A percentile compares a stretch with the other conserved stretches of the same genome.
These are phyloP conservation scores for Pseudogymnoascus sp. DNA, from an alignment of 2,329 filamentous ascomycete species.

Conservation along the genomic window DNA sequence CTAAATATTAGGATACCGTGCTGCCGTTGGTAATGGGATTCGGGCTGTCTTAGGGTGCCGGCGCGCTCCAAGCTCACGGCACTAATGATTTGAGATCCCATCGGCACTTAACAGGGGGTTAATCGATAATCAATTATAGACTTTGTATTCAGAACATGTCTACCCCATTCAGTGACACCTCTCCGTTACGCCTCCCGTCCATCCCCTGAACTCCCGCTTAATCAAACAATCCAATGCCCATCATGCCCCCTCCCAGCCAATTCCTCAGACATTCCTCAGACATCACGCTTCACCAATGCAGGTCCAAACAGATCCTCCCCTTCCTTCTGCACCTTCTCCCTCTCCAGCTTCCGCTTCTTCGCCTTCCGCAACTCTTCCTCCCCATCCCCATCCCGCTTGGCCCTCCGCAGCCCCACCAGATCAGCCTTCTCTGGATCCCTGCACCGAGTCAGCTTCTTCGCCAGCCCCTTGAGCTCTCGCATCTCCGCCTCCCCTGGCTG, in stretches of 20 bases:
- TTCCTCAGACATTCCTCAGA: not conserved
- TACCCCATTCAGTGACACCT: not conserved
- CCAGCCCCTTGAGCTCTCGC: constrained; percentile 50
- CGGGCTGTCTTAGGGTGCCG: not conserved
- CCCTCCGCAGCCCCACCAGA: constrained; percentile 60
- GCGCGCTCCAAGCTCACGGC: not conserved
- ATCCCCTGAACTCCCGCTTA: not conserved
- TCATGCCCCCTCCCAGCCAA: not conserved
- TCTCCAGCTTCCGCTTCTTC: constrained; percentile 38
- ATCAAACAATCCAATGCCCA: not conserved
- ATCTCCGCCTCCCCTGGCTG: constrained; percentile 26
- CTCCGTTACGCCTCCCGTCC: not conserved
- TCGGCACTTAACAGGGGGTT: not conserved
- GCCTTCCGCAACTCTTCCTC: constrained; percentile 23
- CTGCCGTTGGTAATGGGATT: not conserved
- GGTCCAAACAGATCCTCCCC: constrained; percentile 31
- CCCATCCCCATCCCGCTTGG: constrained; percentile 45
- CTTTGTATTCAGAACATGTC: not conserved
- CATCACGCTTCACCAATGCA: constrained; percentile 17
- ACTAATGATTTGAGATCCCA: not conserved
- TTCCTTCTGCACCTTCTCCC: constrained; percentile 32
- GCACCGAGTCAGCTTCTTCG: constrained; percentile 66
- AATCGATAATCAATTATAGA: not conserved
- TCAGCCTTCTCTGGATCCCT: constrained; percentile 69
- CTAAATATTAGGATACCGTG: not conserved